phyloP scores from a whole-genome alignment of 345 rosid species.

The Murraya paniculata region DNA sequence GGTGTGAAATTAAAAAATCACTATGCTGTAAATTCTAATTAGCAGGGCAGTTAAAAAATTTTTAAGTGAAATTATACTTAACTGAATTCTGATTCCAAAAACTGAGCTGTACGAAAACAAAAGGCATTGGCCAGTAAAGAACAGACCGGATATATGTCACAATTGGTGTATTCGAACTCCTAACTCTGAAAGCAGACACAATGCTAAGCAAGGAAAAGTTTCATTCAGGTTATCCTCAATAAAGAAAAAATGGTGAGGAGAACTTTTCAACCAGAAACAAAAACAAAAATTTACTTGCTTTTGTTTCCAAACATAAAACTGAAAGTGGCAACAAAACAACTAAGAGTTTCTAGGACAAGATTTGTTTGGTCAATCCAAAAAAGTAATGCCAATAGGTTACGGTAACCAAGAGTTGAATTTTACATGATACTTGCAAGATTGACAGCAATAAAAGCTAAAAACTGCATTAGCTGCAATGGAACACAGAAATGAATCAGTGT shows the following conservation, averaged over 20 bases:
- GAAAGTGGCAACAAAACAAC: neutral
- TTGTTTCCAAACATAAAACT: neutral
- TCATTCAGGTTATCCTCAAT: neutral
- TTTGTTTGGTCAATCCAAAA: neutral
- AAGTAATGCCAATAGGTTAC: neutral
- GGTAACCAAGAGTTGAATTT: neutral
- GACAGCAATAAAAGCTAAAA: neutral
- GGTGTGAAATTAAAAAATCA: neutral
- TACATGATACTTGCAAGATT: neutral
- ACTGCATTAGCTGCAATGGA: neutral
- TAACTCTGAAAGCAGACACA: neutral
- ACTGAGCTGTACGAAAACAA: neutral
- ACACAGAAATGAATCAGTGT: neutral
- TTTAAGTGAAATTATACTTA: neutral
- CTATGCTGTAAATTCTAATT: neutral
- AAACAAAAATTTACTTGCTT: neutral
- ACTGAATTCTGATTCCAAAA: neutral
- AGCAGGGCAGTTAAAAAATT: neutral
- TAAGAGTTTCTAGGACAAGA: constrained; percentile 1
- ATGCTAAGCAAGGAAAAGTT: neutral
- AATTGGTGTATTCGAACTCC: neutral
- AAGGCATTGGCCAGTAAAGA: neutral
- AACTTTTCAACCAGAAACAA: neutral
- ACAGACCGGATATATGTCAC: neutral
- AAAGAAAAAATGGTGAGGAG: neutral